phyloP scores from a whole-genome alignment of 2,329 filamentous ascomycete genomes.

The Trichoderma lentiforme region DNA sequence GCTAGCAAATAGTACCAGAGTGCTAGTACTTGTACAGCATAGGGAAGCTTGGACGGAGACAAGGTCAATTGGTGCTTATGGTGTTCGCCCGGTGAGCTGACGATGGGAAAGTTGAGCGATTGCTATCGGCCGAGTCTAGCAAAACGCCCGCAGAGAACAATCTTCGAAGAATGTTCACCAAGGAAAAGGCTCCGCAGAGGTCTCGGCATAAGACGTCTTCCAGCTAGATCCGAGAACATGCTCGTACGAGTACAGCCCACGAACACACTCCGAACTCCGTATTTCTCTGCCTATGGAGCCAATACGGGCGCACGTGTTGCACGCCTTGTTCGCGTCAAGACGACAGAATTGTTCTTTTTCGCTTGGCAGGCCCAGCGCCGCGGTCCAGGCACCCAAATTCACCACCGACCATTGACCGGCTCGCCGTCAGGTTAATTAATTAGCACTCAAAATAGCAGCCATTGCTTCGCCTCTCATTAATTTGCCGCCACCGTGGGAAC shows the following conservation, averaged over 20 bases:
- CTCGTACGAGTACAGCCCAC: not conserved
- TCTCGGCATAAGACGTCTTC: not conserved
- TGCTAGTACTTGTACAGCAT: not conserved
- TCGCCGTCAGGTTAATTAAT: constrained; percentile 9
- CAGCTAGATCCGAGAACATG: not conserved
- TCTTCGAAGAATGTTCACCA: not conserved
- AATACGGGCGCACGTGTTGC: not conserved
- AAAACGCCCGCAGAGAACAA: constrained; percentile 6
- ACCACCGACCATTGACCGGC: not conserved
- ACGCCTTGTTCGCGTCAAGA: not conserved
- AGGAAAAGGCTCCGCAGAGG: constrained; percentile 4
- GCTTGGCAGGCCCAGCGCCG: not conserved
- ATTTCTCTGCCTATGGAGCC: not conserved
- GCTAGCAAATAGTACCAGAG: not conserved
- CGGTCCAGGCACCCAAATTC: constrained; percentile 1
- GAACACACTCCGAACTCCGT: constrained; percentile 5
- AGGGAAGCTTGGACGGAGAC: not conserved
- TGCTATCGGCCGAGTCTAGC: constrained; percentile 1
- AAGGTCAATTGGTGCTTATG: constrained; percentile 12
- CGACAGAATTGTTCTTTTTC: not conserved
- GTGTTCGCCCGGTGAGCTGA: not conserved
- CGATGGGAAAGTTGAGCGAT: not conserved
- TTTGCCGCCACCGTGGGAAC: constrained; percentile 5
- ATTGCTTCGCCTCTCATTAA: constrained; percentile 14
- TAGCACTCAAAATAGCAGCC: not conserved